phyloP scores from a whole-genome alignment of 768 basidiomycete genomes.

The Hortiboletus flavorubellus region DNA sequence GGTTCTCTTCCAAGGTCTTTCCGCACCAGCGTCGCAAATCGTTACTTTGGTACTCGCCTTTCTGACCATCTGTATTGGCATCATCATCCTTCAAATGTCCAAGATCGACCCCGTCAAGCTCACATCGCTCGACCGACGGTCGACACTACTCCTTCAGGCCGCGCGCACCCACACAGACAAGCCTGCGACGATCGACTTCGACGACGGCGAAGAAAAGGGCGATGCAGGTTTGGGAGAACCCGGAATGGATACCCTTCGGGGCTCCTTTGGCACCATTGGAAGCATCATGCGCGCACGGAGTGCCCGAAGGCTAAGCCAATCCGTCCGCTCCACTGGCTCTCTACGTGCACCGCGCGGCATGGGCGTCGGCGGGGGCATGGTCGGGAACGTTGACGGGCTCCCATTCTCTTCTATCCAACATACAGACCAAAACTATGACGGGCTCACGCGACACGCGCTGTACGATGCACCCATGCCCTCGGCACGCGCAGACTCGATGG shows the following conservation, averaged over 20 bases:
- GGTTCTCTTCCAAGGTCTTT: constrained; percentile 89
- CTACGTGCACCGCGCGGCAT: constrained; percentile 16
- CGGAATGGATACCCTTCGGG: constrained; percentile 87
- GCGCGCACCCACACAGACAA: constrained; percentile 66
- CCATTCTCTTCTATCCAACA: constrained; percentile 24
- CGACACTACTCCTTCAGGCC: constrained; percentile 90
- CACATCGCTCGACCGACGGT: constrained; percentile 78
- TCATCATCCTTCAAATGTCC: constrained; percentile 93
- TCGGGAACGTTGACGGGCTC: constrained; percentile 24
- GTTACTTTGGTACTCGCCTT: constrained; percentile 92
- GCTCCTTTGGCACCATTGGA: constrained; percentile 88
- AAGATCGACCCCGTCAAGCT: constrained; percentile 86
- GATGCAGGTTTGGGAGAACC: constrained; percentile 75
- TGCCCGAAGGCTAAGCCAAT: constrained; percentile 49
- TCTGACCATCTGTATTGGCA: constrained; percentile 86
- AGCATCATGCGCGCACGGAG: constrained; percentile 79
- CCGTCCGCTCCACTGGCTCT: constrained; percentile 33
- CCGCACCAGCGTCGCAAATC: constrained; percentile 72
- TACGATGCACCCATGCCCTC: constrained; percentile 83
- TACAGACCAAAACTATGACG: constrained; percentile 38
- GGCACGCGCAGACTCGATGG: constrained; percentile 32
- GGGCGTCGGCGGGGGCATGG: constrained; percentile 27
- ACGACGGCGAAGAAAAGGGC: constrained; percentile 62
- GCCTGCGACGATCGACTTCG: constrained; percentile 27
- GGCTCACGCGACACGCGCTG: constrained; percentile 76